Evolutionary conservation across 495 filamentous ascomycete genomes (phyloP).

Genomic region (Penicillium lividum): DNA sequence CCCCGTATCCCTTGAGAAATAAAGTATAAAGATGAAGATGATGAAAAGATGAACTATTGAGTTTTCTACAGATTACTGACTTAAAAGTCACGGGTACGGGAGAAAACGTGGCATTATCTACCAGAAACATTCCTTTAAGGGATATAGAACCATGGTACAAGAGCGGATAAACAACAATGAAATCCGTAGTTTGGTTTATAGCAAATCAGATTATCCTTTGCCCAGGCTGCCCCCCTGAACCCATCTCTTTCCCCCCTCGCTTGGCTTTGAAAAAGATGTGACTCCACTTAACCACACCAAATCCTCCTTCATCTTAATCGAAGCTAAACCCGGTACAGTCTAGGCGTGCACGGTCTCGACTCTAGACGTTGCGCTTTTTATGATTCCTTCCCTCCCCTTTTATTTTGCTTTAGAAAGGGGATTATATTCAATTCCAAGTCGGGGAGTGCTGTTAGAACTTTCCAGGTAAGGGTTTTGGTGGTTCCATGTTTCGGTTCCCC

Average conservation of each 20-base stretch:
- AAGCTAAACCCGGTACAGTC: slow-evolving; percentile 20
- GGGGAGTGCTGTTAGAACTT: slow-evolving; percentile 7
- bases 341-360: slow-evolving; percentile 27
- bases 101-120: neutral
- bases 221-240: neutral
- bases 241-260: slow-evolving; percentile 7
- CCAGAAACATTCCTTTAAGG: neutral
- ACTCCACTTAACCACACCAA: slow-evolving; percentile 11
- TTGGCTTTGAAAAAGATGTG: slow-evolving; percentile 1
- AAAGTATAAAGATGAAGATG: neutral
- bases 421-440: slow-evolving; percentile 7
- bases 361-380: slow-evolving; percentile 17
- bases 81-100: too few relatives aligned
- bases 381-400: slow-evolving; percentile 11
- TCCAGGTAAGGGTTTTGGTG: neutral
- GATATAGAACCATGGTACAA: neutral
- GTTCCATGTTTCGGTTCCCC: neutral
- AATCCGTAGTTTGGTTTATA: neutral
- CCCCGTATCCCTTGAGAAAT: neutral
- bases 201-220: neutral
- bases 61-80: too few relatives aligned
- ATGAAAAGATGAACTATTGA: too few relatives aligned
- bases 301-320: slow-evolving; percentile 31
- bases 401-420: slow-evolving; percentile 9
- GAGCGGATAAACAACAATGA: neutral